phyloP scores from a whole-genome alignment of 1,284 basidiomycete genomes.

The Rhizoctonia solani region DNA sequence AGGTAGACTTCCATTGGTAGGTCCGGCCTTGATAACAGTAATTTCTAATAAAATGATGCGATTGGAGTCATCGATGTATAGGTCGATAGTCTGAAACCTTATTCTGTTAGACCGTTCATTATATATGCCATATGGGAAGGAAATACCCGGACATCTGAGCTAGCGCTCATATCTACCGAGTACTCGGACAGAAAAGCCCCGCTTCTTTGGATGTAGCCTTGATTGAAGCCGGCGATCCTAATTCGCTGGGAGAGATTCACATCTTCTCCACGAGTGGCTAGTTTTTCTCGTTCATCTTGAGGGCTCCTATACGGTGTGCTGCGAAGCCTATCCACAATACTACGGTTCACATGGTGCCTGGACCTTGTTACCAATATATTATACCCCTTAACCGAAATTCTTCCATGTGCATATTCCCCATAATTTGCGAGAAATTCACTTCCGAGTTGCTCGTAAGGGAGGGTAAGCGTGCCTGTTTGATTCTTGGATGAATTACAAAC shows the following conservation, averaged over 20 bases:
- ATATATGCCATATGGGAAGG: constrained; percentile 50
- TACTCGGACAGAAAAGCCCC: constrained; percentile 60
- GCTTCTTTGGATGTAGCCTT: constrained; percentile 62
- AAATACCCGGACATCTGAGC: constrained; percentile 45
- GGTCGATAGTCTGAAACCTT: background rate
- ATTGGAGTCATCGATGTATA: constrained; percentile 9
- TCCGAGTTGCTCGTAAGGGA: constrained; percentile 52
- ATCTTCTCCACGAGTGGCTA: constrained; percentile 47
- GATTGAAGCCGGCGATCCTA: constrained; percentile 53
- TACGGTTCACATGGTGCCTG: constrained; percentile 43
- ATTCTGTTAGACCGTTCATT: background rate
- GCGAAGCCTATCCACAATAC: constrained; percentile 51
- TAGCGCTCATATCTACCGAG: constrained; percentile 46
- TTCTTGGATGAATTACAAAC: background rate
- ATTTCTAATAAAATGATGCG: constrained; percentile 7
- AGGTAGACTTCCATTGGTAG: background rate
- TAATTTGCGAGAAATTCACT: constrained; percentile 52
- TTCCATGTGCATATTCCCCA: constrained; percentile 47
- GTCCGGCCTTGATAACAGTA: background rate
- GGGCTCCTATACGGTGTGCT: constrained; percentile 59
- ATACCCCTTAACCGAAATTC: constrained; percentile 47
- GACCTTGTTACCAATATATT: constrained; percentile 50
- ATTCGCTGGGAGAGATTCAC: constrained; percentile 47
- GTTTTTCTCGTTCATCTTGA: constrained; percentile 57
- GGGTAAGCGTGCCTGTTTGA: constrained; percentile 48